These are phyloP conservation scores for Mortierella sp. DNA, from an alignment of 371 early-diverging fungal genomes.

Conservation along the genomic window DNA sequence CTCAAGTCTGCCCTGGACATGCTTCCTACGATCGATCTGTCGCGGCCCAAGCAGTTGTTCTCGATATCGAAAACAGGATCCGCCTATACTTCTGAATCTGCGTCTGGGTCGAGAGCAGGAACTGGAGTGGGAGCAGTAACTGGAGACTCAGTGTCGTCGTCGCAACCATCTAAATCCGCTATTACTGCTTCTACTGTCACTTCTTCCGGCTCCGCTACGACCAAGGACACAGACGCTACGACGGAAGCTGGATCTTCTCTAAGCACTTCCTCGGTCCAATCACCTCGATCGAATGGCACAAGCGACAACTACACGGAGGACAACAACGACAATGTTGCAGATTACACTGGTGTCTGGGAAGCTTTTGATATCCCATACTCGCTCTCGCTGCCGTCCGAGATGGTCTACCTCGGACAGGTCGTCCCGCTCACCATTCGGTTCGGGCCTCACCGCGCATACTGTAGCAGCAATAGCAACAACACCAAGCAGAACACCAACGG, in stretches of 20 bases:
- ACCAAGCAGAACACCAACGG: not conserved
- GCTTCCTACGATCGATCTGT: slow-evolving; percentile 37
- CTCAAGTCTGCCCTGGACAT: slow-evolving; percentile 40
- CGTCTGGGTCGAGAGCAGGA: not conserved
- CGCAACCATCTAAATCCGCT: not conserved
- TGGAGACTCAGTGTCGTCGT: not conserved
- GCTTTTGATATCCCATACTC: slow-evolving; percentile 49
- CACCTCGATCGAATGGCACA: not conserved
- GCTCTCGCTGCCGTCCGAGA: slow-evolving; percentile 42
- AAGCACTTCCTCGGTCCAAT: not conserved
- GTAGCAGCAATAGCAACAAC: not conserved
- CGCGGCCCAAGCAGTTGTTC: slow-evolving; percentile 22
- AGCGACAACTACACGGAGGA: not conserved
- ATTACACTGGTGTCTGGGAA: slow-evolving; percentile 57
- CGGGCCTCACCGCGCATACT: slow-evolving; percentile 23
- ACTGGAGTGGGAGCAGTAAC: not conserved
- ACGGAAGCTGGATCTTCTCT: not conserved
- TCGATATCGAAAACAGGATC: slow-evolving; percentile 8
- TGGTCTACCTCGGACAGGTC: slow-evolving; percentile 34
- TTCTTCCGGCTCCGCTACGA: not conserved
- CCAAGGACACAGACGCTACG: not conserved
- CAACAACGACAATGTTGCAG: slow-evolving; percentile 21
- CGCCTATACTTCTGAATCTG: not conserved
- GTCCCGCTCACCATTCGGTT: slow-evolving; percentile 49
- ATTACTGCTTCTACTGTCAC: not conserved